phyloP scores from a whole-genome alignment of 2,329 filamentous ascomycete species.

The Fusarium stilboides region DNA sequence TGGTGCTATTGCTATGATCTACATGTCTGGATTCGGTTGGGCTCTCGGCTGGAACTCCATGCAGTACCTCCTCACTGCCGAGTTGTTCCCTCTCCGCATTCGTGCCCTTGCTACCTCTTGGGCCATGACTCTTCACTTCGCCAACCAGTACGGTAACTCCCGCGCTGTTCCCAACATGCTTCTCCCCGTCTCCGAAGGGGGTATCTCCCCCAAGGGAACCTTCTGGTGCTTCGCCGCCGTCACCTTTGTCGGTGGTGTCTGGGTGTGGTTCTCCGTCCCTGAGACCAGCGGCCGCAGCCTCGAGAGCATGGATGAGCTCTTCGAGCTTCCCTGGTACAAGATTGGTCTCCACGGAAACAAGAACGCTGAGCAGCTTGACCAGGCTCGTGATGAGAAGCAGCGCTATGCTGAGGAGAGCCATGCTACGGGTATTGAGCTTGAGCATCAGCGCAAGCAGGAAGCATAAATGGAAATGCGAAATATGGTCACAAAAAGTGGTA shows the following conservation, averaged over 20 bases:
- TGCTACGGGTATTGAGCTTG: constrained; percentile 55
- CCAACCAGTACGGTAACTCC: constrained; percentile 83
- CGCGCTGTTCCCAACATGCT: constrained; percentile 84
- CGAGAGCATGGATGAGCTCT: constrained; percentile 80
- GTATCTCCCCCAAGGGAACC: constrained; percentile 74
- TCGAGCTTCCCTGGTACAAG: constrained; percentile 80
- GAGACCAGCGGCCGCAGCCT: constrained; percentile 78
- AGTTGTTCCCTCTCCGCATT: constrained; percentile 82
- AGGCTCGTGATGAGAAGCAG: constrained; percentile 62
- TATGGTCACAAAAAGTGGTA: neutral
- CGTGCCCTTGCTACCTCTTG: constrained; percentile 79
- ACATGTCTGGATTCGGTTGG: constrained; percentile 78
- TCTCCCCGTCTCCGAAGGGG: constrained; percentile 62
- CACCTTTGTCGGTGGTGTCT: constrained; percentile 76
- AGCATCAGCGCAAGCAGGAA: constrained; percentile 50
- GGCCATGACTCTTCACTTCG: constrained; percentile 85
- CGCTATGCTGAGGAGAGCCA: constrained; percentile 53
- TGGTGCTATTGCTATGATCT: constrained; percentile 81
- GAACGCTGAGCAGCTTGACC: constrained; percentile 65
- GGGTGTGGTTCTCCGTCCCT: constrained; percentile 81
- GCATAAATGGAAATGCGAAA: constrained; percentile 23
- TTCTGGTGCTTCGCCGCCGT: constrained; percentile 83
- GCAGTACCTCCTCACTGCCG: constrained; percentile 84
- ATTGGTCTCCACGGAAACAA: constrained; percentile 74
- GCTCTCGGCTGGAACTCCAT: constrained; percentile 82